Evolutionary conservation across 2,329 filamentous ascomycete species (phyloP), one percentile per base, ranked within the genome.

Genomic region (Chaetomium strumarium): DNA sequence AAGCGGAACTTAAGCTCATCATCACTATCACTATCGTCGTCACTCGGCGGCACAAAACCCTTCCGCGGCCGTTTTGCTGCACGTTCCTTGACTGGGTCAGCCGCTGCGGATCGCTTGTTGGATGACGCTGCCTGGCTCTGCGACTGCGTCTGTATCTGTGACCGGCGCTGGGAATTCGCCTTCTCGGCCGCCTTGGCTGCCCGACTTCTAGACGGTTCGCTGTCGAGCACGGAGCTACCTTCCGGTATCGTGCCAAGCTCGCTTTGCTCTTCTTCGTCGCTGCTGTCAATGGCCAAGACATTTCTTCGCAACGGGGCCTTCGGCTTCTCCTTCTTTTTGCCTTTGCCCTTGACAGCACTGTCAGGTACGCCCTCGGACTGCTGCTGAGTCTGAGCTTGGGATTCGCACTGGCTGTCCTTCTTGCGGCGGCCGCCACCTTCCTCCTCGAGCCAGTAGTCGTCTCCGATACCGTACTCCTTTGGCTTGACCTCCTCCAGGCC

Each of bases 391-490:
- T 52, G 52, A 12, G 29, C 51, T 37, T 61, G 59, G 17, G 56
- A 49, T 20, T 59, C 58, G 2, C 38, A 53, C 36, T 59, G 58
- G 37, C 34, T 59, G 24, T 53, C 55, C 19, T 49, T 57, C 48
- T 52, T 69, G 51, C 57, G 63, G 29, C 39, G 58, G 46, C 55
- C 50, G 20, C 47, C 45, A 13, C 57, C 62, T 53, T 75, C 71
- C 55, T 78, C 75, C 54, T 86, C 79, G 1, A 87, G 74, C 84
- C 88, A 92, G 69, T 90, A 89, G 42, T 85, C 80, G 46, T 90
- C 86, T 1, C 86, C 85, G 24, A 90, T 79, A 2, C 87, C 87
- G 63, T 85, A 86, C 36, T 82, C 81, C 60, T 88, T 88, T 45
- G 77, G 78, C 62, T 81, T 82, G 19, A 84, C 86, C 66, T 89